phyloP scores from a whole-genome alignment of 2,329 filamentous ascomycete species.

The Ophiostoma piceae region DNA sequence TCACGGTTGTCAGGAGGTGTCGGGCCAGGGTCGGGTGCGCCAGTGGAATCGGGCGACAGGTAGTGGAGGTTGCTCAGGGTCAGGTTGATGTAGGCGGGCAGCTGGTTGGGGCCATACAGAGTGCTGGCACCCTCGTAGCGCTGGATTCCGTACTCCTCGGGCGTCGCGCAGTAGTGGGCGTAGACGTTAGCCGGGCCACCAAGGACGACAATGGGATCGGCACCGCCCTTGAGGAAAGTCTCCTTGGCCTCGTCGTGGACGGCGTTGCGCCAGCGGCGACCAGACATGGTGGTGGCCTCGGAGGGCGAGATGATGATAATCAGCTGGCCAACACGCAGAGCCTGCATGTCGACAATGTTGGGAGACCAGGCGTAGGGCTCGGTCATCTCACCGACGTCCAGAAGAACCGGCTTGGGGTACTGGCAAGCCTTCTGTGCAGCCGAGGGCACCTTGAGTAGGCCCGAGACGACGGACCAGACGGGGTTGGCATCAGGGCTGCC shows the following conservation, averaged over 20 bases:
- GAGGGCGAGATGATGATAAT: conserved; percentile 80
- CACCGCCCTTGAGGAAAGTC: conserved; percentile 36
- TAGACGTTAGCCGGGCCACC: conserved; percentile 90
- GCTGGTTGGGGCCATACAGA: conserved; percentile 74
- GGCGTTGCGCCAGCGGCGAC: conserved; percentile 75
- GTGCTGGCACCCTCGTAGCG: conserved; percentile 83
- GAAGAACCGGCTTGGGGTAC: conserved; percentile 71
- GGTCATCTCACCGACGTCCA: conserved; percentile 75
- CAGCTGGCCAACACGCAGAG: conserved; percentile 75
- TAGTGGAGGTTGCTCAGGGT: conserved; percentile 67
- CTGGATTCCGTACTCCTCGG: conserved; percentile 76
- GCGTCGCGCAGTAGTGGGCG: conserved; percentile 73
- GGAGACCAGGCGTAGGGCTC: conserved; percentile 78
- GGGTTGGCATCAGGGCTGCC: conserved; percentile 65
- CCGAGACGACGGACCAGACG: conserved; percentile 70
- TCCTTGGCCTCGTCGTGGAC: conserved; percentile 48
- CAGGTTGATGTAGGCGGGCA: conserved; percentile 82
- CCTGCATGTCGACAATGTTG: conserved; percentile 83
- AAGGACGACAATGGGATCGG: conserved; percentile 69
- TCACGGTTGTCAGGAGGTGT: conserved; percentile 73
- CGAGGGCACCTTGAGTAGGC: conserved; percentile 63
- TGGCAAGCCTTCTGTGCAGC: conserved; percentile 69
- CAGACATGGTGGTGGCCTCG: conserved; percentile 88
- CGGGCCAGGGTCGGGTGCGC: conserved; percentile 49
- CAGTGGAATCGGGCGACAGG: conserved; percentile 48